Conservation (phyloP, 164 flowering plant genomes). For the Umbellularia californica region DNA sequence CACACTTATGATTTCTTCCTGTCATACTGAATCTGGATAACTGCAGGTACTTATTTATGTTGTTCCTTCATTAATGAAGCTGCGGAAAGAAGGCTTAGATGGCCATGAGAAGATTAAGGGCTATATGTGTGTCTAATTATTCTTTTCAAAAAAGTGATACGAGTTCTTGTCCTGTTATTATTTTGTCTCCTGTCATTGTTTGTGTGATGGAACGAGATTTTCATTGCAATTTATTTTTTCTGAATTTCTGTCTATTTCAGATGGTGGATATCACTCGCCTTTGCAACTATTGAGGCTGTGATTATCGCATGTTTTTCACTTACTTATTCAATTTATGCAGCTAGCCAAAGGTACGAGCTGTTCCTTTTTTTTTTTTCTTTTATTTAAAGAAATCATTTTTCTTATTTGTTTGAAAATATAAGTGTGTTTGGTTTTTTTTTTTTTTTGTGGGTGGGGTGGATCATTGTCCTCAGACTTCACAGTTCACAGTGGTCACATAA, state of each 20-base stretch:
- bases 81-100: constrained; percentile 98
- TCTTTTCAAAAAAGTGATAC: constrained; percentile 72
- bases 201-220: not conserved
- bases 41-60: constrained; percentile 79
- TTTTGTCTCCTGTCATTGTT: constrained; percentile 8
- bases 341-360: constrained; percentile 55
- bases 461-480: not conserved
- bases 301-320: constrained; percentile 73
- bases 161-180: constrained; percentile 27
- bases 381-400: not conserved
- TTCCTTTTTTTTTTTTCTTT: not conserved
- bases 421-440: not conserved
- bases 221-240: not conserved
- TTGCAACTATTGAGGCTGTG: constrained; percentile 74
- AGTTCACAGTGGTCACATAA: too few relatives aligned
- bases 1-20: too few relatives aligned
- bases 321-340: constrained; percentile 78
- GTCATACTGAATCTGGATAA: constrained; percentile 7
- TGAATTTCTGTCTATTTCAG: constrained; percentile 40
- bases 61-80: constrained; percentile 88
- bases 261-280: constrained; percentile 96
- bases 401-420: not conserved
- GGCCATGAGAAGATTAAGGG: constrained; percentile 96
- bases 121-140: constrained; percentile 90
- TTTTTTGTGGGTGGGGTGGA: not conserved